Base-by-base conservation (phyloP, 2,329 filamentous ascomycete genomes). In the Talaromyces marneffei region DNA sequence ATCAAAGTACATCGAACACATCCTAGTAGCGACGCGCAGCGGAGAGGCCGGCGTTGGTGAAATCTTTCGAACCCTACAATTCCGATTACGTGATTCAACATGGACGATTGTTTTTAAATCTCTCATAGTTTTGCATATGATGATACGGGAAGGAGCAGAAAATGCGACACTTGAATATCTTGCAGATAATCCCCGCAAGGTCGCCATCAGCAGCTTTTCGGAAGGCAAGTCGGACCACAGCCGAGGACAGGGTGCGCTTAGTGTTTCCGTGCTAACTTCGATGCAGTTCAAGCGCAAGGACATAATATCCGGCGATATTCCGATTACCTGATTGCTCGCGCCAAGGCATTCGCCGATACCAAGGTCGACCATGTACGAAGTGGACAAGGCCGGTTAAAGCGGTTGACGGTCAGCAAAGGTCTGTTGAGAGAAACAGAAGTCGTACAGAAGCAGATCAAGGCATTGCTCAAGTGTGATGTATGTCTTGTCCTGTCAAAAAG, bases 81-180 rank as follows among this genome's bases (percentile, higher is more conserved):
- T 91, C 74, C 87, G 94, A 57, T 78, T 99, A 67, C 88, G 92
- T 73, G 94, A 99, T 75, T 93, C 93, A 67, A 96, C 94, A 82
- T 99, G 94, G 94, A 99, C 94, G n/a, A 92, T 97, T 62, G 93
- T 96, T 66, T 96, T 97, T 87, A 99, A 99, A 81, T 88, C 91
- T 69, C 82, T 99, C 67, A 96, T 97, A 69, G 94, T 96, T 54
- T 87, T 96, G 52, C 94, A 99, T 75, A 80, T 97, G 64, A 97
- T 99, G 94, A 94, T 99, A 73, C 86, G 94, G 67, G 94, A 99
- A 78, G 94, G 94, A 59, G 88, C 92, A 65, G 87, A 88, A 35
- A 91, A 97, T 73, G 89, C 92, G 54, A 96, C 94, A 2, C 81
- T 99, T 66, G 84, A 86, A 64, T 97, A 91, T 70, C 84, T 99